Evolutionary conservation across 768 basidiomycete genomes (phyloP), one percentile per base, ranked within the genome.

Genomic region (Mycena chlorophos): DNA sequence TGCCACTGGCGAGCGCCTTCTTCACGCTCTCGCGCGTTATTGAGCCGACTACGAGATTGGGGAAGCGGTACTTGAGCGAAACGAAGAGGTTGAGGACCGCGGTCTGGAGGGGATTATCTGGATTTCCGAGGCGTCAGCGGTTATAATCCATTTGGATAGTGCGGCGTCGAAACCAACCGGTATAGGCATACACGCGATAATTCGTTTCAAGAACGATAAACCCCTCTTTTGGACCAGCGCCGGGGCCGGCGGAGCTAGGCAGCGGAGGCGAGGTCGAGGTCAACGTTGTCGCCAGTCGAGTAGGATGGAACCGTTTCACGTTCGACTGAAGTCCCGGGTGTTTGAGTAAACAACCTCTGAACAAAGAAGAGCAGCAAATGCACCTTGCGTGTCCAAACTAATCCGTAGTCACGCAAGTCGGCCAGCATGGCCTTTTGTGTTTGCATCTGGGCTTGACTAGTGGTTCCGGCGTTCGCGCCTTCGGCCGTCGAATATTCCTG

Each of bases 151-250:
- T 42, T 42, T 14, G 6, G 5, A 22, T 16, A 5, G 20, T 8
- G 22, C 13, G 57, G 52, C 53, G 54, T 66, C 31, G 65, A 39
- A 30, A 47, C 52, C 51, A 70, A 94, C 94, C 89, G 30, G 97
- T 99, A 71, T 99, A 99, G 4, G 97, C 97, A 69, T 98, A 99
- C 60, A 99, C 75, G 62, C 94, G 89, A 75, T 98, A 98, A 75
- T 99, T 98, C 19, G 97, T 98, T 76, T 99, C 97, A 39, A 99
- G 80, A 62, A 98, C 86, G 63, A 98, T 88, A 76, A 97, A 98
- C 14, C 95, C 93, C 69, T 96, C 85, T 66, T 78, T 73, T 62
- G 86, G 78, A 28, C 81, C 80, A 42, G 81, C 82, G 46, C 78
- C 77, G 27, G 79, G 79, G 12, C 84, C 76, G 51, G 77, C 75